A percentile compares a stretch with the other conserved stretches of the same genome.
Conservation (phyloP, 192 early-diverging fungal species). For the Diversispora eburnea region DNA sequence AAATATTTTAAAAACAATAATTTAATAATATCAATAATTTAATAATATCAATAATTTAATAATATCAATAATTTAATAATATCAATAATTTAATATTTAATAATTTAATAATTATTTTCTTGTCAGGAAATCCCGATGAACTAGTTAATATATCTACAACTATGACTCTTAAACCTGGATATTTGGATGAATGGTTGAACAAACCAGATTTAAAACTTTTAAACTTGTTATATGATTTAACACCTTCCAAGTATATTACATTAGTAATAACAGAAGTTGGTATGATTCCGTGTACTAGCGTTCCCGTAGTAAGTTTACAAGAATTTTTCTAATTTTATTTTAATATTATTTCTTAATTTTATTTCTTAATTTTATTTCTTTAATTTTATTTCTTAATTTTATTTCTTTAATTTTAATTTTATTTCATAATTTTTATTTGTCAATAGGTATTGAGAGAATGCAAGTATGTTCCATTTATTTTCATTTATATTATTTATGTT, state of each 20-base stretch:
- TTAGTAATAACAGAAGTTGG: slow-evolving; percentile 91
- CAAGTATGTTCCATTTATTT: not conserved
- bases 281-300: slow-evolving; percentile 84
- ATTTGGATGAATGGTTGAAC: slow-evolving; percentile 67
- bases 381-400: not conserved
- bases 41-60: too few species aligned
- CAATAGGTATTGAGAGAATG: not conserved
- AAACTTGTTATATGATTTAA: slow-evolving; percentile 92
- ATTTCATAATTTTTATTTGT: not conserved
- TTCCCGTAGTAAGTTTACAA: slow-evolving; percentile 58
- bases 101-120: not conserved
- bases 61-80: not conserved
- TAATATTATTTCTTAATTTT: not conserved
- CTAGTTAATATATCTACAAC: slow-evolving; percentile 56
- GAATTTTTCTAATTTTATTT: not conserved
- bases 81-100: too few species aligned
- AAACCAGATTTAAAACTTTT: slow-evolving; percentile 75
- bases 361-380: not conserved
- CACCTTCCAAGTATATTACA: slow-evolving; percentile 89
- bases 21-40: not conserved
- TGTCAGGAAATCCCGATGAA: slow-evolving; percentile 59
- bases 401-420: too few species aligned
- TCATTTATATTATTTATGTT: too few species aligned
- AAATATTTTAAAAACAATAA: not conserved
- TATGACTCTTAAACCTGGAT: slow-evolving; percentile 13